Conservation (phyloP, 1,139 yeast genomes). For the Yamadazyma conglobata region DNA sequence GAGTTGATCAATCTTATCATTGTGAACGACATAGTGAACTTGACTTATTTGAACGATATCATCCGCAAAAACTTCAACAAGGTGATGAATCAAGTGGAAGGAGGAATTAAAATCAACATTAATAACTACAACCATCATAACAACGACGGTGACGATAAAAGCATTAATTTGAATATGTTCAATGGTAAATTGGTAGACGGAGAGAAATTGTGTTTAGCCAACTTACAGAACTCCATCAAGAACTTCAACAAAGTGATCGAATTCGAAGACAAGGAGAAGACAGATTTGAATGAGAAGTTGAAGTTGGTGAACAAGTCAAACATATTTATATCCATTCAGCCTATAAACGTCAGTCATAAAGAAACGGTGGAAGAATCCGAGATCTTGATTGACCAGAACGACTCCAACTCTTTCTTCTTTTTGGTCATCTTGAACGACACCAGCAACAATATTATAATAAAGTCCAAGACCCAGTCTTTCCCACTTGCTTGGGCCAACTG, state of each 20-base stretch:
- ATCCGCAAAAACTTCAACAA: conserved; percentile 68
- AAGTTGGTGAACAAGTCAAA: conserved; percentile 48
- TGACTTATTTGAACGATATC: conserved; percentile 59
- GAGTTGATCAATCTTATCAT: conserved; percentile 45
- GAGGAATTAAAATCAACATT: conserved; percentile 65
- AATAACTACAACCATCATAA: conserved; percentile 47
- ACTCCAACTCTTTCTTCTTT: conserved; percentile 50
- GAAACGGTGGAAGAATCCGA: conserved; percentile 18
- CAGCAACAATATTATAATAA: conserved; percentile 69
- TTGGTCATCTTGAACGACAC: conserved; percentile 73
- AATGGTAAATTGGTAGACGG: conserved; percentile 79
- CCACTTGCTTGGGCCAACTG: conserved; percentile 88
- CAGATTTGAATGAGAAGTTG: conserved; percentile 19
- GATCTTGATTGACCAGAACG: conserved; percentile 38
- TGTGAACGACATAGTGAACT: conserved; percentile 78
- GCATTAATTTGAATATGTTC: conserved; percentile 61
- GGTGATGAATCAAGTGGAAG: conserved; percentile 93
- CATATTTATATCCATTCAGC: conserved; percentile 77
- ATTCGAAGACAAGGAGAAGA: conserved; percentile 22
- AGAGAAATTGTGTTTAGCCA: conserved; percentile 85
- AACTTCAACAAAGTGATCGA: conserved; percentile 30
- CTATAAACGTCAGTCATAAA: conserved; percentile 32
- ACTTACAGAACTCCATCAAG: conserved; percentile 69
- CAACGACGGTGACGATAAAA: conserved; percentile 3
- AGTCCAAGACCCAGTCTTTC: conserved; percentile 82